Base-by-base conservation (phyloP, 306 rosid species). In the Quercus suber region DNA sequence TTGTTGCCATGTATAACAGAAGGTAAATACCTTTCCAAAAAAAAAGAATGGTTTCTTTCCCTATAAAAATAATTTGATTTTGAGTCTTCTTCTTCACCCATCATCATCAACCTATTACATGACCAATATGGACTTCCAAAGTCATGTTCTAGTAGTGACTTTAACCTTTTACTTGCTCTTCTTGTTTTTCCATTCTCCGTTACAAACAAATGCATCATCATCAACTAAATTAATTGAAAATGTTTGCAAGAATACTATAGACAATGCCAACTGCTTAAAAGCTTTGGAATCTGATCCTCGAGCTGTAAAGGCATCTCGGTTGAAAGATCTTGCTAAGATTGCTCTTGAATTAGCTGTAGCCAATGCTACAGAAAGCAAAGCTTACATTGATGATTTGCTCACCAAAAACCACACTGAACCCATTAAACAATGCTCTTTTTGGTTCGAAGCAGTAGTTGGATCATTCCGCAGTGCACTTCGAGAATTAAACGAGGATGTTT, bases 231-330 rank as follows among this genome's bases (percentile, higher is more conserved):
- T 77, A 6, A 71, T 82, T 4, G 20, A 65, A 12, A 51, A 9
- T 2, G 49, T 78, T 11, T 83, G 86, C 74, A 51, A 69, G 15
- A 19, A 74, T 6, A 74, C 76, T n/a, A 2, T 58, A 41, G 14
- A 25, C 73, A 58, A 57, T 28, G 2, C 20, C 6, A 59, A 59
- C 49, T 83, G 83, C 77, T 25, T 58, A 65, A n/a, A 23, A 68
- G 59, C 37, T 25, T 20, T 83, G 3, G 55, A 69, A 7, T 74
- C 74, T 3, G 76, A 83, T 78, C 72, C 70, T 4, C 70, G 56
- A 35, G 20, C 82, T 1, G 15, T 6, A 31, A 11, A 31, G 2
- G 56, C 61, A 19, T 35, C 61, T 4, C 20, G 37, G 6, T 37
- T 23, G 35, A 23, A 33, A 11, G 60, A 17, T 43, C 79, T 82